Base-by-base conservation (phyloP, 768 basidiomycete species). In the Gloeostereum incarnatum region DNA sequence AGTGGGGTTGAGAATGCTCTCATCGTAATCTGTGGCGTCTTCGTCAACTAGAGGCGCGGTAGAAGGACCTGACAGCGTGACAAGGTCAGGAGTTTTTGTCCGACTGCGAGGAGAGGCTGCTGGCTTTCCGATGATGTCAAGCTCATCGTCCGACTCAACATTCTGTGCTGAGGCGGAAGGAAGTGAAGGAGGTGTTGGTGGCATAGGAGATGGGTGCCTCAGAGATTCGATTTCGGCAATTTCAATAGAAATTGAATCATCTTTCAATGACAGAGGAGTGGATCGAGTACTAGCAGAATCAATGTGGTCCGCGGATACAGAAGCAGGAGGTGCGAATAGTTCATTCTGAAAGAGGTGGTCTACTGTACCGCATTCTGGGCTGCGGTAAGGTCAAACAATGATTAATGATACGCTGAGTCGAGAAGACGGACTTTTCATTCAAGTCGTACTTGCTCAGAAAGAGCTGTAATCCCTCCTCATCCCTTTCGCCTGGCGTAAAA, bases 381-480 rank as follows among this genome's bases (percentile, higher is more conserved):
- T 68, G 43, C 10, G 39, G 31, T 26, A 31, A 6, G 30, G 39
- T 11, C 31, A 27, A 16, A 33, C 30, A 34, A 36, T 50, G 18
- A 20, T 22, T 9, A 22, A 37, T 25, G 32, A 43, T 7, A 33
- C 18, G 39, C 14, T 23, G 31, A 39, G 27, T 43, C 32, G n/a
- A 22, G 31, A 35, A 22, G 34, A 58, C 66, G 51, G 52, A 80
- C 76, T 66, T 53, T 45, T 70, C 68, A 26, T 50, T 45, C 23
- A 85, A 52, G 55, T 80, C 71, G 48, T 73, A 75, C 52, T 63
- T 64, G 31, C 70, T 65, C 41, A 84, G 51, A 49, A 82, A 85
- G 20, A 50, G 55, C 25, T 61, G 59, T 18, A 81, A 38, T 27
- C 59, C 65, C n/a, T 58, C 53, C 13, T 65, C 69, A 19, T 63